phyloP scores from a whole-genome alignment of 1,139 yeast genomes.

The Suzukiozyma palmioleophila region DNA sequence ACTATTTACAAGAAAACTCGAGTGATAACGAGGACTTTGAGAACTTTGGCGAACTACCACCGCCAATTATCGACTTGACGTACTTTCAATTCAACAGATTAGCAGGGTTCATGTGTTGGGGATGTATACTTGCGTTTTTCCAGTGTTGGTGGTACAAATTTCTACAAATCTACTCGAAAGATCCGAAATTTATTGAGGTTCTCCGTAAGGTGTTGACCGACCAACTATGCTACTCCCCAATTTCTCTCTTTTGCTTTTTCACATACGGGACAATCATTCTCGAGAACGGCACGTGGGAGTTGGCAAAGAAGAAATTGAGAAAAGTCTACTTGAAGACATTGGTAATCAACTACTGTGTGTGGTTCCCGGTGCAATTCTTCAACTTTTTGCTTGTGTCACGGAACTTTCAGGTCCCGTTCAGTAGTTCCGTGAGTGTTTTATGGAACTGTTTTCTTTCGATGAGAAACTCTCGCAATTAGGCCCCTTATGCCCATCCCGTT shows the following conservation, averaged over 20 bases:
- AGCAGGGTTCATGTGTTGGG: conserved; percentile 85
- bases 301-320: conserved; percentile 58
- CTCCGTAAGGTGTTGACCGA: conserved; percentile 84
- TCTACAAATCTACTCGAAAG: conserved; percentile 74
- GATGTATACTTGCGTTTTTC: conserved; percentile 72
- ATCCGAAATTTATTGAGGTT: conserved; percentile 79
- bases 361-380: conserved; percentile 93
- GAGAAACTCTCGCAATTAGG: conserved; percentile 42
- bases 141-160: conserved; percentile 90
- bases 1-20: conserved; percentile 31
- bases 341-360: conserved; percentile 75
- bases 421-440: conserved; percentile 81
- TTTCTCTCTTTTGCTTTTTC: conserved; percentile 76
- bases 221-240: conserved; percentile 84
- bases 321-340: conserved; percentile 71
- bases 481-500: too few relatives aligned
- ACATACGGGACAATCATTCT: conserved; percentile 78
- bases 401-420: conserved; percentile 83
- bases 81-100: conserved; percentile 66
- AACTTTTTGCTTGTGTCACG: conserved; percentile 81
- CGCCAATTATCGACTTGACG: conserved; percentile 17
- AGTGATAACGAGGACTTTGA: conserved; percentile 6
- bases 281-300: conserved; percentile 68
- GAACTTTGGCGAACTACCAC: conserved; percentile 5
- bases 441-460: conserved; percentile 92